These are phyloP conservation scores for Litsea cubeba DNA, from an alignment of 164 flowering plant genomes.

Conservation along the genomic window DNA sequence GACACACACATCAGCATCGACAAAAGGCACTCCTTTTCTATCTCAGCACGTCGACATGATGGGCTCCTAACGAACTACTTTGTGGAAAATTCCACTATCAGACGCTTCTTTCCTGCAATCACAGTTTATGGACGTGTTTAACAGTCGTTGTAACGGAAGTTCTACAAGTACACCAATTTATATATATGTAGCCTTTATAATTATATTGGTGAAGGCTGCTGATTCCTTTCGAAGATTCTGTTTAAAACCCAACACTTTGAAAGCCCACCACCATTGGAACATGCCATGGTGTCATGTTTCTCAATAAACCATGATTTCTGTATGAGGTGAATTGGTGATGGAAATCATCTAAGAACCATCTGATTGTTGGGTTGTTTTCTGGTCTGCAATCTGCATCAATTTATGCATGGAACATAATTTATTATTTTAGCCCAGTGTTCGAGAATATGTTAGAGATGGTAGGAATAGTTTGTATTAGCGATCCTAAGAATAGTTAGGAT, in stretches of 20 bases:
- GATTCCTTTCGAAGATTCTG: no score
- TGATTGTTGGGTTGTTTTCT: no score
- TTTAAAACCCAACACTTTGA: neutral
- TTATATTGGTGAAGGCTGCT: neutral
- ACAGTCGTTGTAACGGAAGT: neutral
- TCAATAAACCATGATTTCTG: no score
- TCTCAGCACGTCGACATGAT: neutral
- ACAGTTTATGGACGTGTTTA: neutral
- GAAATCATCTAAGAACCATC: no score
- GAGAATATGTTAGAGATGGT: no score
- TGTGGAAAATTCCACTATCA: neutral
- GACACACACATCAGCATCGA: neutral
- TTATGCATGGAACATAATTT: no score
- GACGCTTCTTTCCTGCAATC: neutral
- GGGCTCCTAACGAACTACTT: neutral
- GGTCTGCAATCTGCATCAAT: no score
- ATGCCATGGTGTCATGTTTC: no score
- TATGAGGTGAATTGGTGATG: no score
- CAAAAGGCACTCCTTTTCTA: neutral
- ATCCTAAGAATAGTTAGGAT: neutral
- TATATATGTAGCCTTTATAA: neutral
- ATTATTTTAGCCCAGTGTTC: no score
- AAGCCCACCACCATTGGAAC: neutral
- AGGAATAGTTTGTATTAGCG: no score
- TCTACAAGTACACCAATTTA: neutral